Evolutionary conservation across 2,329 filamentous ascomycete species (phyloP).

Genomic region (Aspergillus sp.): DNA sequence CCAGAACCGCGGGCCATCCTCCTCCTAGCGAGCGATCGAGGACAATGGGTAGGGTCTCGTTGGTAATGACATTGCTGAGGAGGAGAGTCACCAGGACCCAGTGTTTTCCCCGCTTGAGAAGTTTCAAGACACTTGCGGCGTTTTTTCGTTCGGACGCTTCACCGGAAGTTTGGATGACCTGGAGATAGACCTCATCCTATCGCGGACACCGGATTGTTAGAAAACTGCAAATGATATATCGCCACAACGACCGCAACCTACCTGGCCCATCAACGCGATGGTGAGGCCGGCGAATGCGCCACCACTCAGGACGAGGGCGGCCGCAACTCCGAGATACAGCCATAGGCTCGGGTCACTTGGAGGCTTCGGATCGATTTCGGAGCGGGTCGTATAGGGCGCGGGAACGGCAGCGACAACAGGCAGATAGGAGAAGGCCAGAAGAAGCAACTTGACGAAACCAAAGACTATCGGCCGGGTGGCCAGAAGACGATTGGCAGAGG

Average conservation of each 20-base stretch:
- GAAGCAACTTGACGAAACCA: slow-evolving; percentile 41
- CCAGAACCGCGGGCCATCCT: slow-evolving; percentile 89
- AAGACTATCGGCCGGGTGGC: slow-evolving; percentile 39
- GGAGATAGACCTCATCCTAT: slow-evolving; percentile 91
- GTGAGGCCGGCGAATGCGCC: slow-evolving; percentile 95
- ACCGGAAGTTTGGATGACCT: slow-evolving; percentile 84
- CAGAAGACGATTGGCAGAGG: slow-evolving; percentile 29
- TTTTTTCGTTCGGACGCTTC: slow-evolving; percentile 84
- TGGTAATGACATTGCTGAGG: slow-evolving; percentile 95
- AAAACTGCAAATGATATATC: neutral
- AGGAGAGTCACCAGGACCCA: slow-evolving; percentile 96
- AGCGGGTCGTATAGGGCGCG: slow-evolving; percentile 17
- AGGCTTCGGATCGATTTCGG: slow-evolving; percentile 48
- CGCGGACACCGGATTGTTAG: neutral
- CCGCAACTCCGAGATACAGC: slow-evolving; percentile 76
- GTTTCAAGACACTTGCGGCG: slow-evolving; percentile 73
- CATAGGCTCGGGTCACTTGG: slow-evolving; percentile 66
- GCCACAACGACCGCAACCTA: slow-evolving; percentile 17
- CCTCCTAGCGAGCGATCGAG: slow-evolving; percentile 91
- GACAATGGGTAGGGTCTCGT: slow-evolving; percentile 93
- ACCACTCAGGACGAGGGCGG: slow-evolving; percentile 78
- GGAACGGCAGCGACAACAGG: slow-evolving; percentile 42
- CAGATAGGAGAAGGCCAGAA: slow-evolving; percentile 37
- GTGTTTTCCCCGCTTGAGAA: slow-evolving; percentile 88
- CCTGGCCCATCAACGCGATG: slow-evolving; percentile 62